phyloP scores from a whole-genome alignment of 331 rosid genomes.

The Erythrophleum ivorense region DNA sequence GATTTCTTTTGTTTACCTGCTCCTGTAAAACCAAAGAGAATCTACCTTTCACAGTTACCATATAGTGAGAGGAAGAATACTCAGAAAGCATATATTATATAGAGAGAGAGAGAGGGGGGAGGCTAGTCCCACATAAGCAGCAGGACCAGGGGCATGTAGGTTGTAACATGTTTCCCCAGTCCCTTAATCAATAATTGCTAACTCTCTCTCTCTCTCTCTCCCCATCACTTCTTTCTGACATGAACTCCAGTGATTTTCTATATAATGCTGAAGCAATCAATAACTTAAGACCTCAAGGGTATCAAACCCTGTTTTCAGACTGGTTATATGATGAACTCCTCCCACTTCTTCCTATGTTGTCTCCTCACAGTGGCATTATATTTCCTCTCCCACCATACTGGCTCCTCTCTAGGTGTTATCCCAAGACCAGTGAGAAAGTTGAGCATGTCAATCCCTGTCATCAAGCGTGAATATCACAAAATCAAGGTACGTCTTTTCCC shows the following conservation, averaged over 20 bases:
- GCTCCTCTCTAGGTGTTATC: constrained; percentile 40
- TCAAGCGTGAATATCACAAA: constrained; percentile 33
- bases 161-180: constrained; percentile 61
- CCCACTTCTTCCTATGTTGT: constrained; percentile 55
- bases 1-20: constrained; percentile 43
- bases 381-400: constrained; percentile 52
- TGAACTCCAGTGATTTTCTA: constrained; percentile 37
- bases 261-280: constrained; percentile 55
- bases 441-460: constrained; percentile 10
- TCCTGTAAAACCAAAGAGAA: constrained; percentile 32
- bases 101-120: constrained; percentile 24
- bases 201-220: constrained; percentile 33
- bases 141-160: constrained; percentile 66
- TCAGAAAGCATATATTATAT: not conserved
- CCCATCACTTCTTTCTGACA: constrained; percentile 46
- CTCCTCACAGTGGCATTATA: constrained; percentile 53
- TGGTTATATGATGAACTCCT: constrained; percentile 56
- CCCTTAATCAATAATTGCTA: constrained; percentile 72
- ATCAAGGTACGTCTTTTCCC: constrained; percentile 50
- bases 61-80: not conserved
- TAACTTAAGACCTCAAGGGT: constrained; percentile 43
- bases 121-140: constrained; percentile 49
- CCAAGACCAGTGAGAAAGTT: constrained; percentile 15
- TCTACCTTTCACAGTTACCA: constrained; percentile 28
- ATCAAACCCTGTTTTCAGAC: constrained; percentile 43